Evolutionary conservation across 2,329 filamentous ascomycete species (phyloP).

Genomic region (Bipolaris cookei): DNA sequence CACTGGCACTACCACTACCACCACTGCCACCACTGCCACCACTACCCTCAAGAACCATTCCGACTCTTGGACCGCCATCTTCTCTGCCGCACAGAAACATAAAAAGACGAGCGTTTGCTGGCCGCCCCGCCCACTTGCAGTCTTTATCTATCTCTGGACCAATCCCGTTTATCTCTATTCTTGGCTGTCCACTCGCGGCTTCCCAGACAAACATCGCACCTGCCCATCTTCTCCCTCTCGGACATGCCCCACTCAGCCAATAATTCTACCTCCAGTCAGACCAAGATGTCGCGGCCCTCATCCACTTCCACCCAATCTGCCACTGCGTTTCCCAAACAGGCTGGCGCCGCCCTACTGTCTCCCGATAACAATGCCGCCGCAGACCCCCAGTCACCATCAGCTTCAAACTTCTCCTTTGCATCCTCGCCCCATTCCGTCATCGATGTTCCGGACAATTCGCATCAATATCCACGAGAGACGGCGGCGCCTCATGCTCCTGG

Average conservation of each 20-base stretch:
- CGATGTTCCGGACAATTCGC: conserved; percentile 24
- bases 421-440: conserved; percentile 42
- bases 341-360: conserved; percentile 38
- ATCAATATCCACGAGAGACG: conserved; percentile 27
- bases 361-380: conserved; percentile 30
- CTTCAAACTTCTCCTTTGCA: conserved; percentile 48
- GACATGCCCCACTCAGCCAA: conserved; percentile 48
- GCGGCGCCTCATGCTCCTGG: conserved; percentile 26
- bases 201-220: conserved; percentile 30
- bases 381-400: conserved; percentile 44
- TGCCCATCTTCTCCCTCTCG: conserved; percentile 7
- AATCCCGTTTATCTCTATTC: conserved; percentile 27
- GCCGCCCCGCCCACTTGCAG: conserved; percentile 21
- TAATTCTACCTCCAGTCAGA: conserved; percentile 40
- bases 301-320: conserved; percentile 44
- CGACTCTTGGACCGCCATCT: conserved; percentile 3
- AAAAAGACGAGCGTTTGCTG: conserved; percentile 13
- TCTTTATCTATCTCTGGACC: conserved; percentile 37
- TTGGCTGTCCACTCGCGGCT: conserved; percentile 34
- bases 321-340: conserved; percentile 45
- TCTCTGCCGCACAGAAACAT: conserved; percentile 17
- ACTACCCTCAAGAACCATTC: neutral
- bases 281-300: conserved; percentile 47
- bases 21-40: neutral
- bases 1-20: neutral